Base-by-base conservation (phyloP, 2,329 filamentous ascomycete species). In the Aureobasidium zeae region DNA sequence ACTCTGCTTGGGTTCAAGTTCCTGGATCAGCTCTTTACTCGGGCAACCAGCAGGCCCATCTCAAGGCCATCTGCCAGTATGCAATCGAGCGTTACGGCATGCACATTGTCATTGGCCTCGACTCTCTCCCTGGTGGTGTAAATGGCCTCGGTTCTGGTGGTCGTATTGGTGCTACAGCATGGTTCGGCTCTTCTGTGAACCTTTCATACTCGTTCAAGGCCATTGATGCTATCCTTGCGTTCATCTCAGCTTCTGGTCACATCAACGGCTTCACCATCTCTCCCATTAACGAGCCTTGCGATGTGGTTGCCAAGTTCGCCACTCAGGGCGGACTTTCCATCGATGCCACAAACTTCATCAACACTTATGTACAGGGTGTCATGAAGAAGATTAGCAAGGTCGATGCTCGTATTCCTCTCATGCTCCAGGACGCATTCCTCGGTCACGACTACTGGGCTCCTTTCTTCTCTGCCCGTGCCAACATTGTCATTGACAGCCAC, bases 51-150 rank as follows among this genome's bases (percentile, higher is more conserved):
- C 41, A 39, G 20, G 32, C 29, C 22, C 25, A 48, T 36, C 35
- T 48, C 34, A 44, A 39, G 35, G 37, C 41, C 17, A 45, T 48
- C 46, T 35, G 32, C 31, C 16, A 44, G 7, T 64, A 65, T 32
- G 61, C 61, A 21, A 64, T 63, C 28, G 42, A 50, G 9, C 55
- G 52, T 22, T 57, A 62, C 45, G 53, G 52, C 25, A 63, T 63
- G 59, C 60, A 63, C 45, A 52, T 63, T 37, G 52, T 63, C 22
- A 50, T 63, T 12, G 59, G 56, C 24, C 48, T 63, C 11, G 59
- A 63, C 49, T 55, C 56, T 6, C 53, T 58, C 5, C 51, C 55
- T n/a, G 53, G 60, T 20, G 53, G 58, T 49, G 56, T 62, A 34
- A 63, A 63, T 44, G 49, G 48, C 19, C 51, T 53, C 24, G 48